phyloP scores from a whole-genome alignment of 805 yeast genomes.

The Dipodascus geniculatus region DNA sequence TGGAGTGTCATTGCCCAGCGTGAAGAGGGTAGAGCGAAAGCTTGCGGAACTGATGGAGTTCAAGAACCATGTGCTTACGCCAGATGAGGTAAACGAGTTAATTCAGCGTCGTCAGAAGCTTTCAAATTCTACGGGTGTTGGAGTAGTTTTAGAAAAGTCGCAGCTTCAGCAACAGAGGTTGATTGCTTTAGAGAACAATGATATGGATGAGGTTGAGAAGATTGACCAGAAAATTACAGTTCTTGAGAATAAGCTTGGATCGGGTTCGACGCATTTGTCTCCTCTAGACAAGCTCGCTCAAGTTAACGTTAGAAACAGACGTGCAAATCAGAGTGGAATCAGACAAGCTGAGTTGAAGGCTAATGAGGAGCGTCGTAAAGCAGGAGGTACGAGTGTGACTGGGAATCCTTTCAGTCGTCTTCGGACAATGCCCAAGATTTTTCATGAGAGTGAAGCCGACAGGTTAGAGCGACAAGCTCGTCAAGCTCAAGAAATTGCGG shows the following conservation, averaged over 20 bases:
- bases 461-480: constrained; percentile 11
- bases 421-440: constrained; percentile 76
- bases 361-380: constrained; percentile 37
- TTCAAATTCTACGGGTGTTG: constrained; percentile 47
- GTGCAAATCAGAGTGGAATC: constrained; percentile 61
- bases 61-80: constrained; percentile 54
- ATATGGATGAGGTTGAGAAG: constrained; percentile 21
- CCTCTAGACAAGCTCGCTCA: constrained; percentile 34
- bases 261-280: constrained; percentile 12
- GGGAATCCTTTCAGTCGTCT: constrained; percentile 82
- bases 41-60: constrained; percentile 49
- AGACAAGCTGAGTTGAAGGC: constrained; percentile 69
- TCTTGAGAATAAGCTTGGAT: constrained; percentile 21
- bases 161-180: constrained; percentile 60
- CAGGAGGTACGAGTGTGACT: constrained; percentile 25
- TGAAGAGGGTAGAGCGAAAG: constrained; percentile 54
- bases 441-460: constrained; percentile 37
- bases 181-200: constrained; percentile 47
- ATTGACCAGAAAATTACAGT: constrained; percentile 24
- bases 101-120: constrained; percentile 60
- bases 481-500: constrained; percentile 35
- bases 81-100: constrained; percentile 63
- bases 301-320: constrained; percentile 78
- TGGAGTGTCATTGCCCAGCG: constrained; percentile 45
- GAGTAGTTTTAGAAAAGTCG: constrained; percentile 66